Evolutionary conservation across 768 basidiomycete species (phyloP).

Genomic region (Inosperma sp.): DNA sequence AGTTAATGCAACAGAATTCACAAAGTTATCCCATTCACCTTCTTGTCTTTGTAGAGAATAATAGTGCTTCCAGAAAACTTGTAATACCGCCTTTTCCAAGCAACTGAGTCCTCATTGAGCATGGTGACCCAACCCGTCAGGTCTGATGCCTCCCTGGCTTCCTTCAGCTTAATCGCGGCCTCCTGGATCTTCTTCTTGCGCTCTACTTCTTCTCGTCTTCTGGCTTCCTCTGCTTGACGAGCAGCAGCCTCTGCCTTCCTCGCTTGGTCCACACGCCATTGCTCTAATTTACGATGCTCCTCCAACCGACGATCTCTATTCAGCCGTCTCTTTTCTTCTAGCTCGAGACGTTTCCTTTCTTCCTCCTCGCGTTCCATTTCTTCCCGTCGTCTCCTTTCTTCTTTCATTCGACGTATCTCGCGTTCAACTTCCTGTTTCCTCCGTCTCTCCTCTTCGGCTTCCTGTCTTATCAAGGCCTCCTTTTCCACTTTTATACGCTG

Average conservation of each 20-base stretch:
- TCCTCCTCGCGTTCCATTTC: constrained; percentile 43
- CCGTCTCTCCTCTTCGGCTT: constrained; percentile 41
- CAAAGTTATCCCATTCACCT: constrained; percentile 33
- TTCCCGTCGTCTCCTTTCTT: constrained; percentile 36
- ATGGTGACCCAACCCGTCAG: constrained; percentile 59
- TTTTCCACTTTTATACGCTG: constrained; percentile 38
- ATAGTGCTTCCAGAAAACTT: constrained; percentile 46
- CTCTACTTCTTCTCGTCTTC: constrained; percentile 38
- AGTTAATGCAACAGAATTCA: not conserved
- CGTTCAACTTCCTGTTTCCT: constrained; percentile 37
- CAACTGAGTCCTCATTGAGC: constrained; percentile 47
- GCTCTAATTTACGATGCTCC: constrained; percentile 47
- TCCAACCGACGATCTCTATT: constrained; percentile 48
- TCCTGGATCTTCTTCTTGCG: constrained; percentile 45
- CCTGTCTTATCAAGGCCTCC: constrained; percentile 38
- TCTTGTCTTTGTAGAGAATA: constrained; percentile 48
- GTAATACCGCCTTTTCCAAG: constrained; percentile 65
- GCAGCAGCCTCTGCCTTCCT: constrained; percentile 41
- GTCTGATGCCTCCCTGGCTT: constrained; percentile 31
- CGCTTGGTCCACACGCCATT: constrained; percentile 49
- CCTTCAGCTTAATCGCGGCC: constrained; percentile 40
- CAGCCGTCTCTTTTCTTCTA: constrained; percentile 43
- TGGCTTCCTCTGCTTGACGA: constrained; percentile 40
- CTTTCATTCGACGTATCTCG: constrained; percentile 36
- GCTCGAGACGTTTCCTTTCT: constrained; percentile 37